Conservation (phyloP, 2,329 filamentous ascomycete species). For the Monosporascus cannonballus region DNA sequence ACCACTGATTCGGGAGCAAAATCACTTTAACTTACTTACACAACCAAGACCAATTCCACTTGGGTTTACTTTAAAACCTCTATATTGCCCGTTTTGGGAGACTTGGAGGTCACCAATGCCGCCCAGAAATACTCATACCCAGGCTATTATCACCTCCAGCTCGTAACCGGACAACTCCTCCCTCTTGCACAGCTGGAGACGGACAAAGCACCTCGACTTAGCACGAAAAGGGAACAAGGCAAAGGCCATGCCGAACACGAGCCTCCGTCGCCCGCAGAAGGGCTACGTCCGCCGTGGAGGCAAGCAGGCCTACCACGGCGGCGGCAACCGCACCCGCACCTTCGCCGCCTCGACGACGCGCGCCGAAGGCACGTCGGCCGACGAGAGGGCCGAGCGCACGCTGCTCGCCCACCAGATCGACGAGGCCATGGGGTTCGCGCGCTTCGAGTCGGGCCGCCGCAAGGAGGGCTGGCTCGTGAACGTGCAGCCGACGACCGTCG, state of each 20-base stretch:
- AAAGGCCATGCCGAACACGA: slow-evolving; percentile 54
- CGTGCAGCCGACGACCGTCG: slow-evolving; percentile 78
- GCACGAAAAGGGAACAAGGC: neutral
- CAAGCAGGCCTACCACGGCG: slow-evolving; percentile 65
- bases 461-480: slow-evolving; percentile 92
- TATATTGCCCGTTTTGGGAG: slow-evolving; percentile 1
- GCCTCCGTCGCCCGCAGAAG: slow-evolving; percentile 54
- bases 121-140: neutral
- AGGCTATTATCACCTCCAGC: neutral
- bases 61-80: neutral
- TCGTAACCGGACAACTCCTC: neutral
- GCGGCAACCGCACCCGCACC: slow-evolving; percentile 57
- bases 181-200: neutral
- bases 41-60: neutral
- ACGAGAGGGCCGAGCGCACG: slow-evolving; percentile 86
- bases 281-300: slow-evolving; percentile 63
- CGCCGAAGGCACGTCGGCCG: slow-evolving; percentile 80
- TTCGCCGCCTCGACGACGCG: slow-evolving; percentile 71
- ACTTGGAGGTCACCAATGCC: slow-evolving; percentile 3
- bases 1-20: too few relatives aligned
- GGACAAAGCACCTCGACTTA: neutral
- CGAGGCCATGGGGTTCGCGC: slow-evolving; percentile 87
- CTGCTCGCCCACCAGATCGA: slow-evolving; percentile 84
- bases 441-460: slow-evolving; percentile 78
- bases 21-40: neutral